A percentile compares a stretch with the other conserved stretches of the same genome.
phyloP scores from a whole-genome alignment of 441 rosid species.

The Lepidium campestre region DNA sequence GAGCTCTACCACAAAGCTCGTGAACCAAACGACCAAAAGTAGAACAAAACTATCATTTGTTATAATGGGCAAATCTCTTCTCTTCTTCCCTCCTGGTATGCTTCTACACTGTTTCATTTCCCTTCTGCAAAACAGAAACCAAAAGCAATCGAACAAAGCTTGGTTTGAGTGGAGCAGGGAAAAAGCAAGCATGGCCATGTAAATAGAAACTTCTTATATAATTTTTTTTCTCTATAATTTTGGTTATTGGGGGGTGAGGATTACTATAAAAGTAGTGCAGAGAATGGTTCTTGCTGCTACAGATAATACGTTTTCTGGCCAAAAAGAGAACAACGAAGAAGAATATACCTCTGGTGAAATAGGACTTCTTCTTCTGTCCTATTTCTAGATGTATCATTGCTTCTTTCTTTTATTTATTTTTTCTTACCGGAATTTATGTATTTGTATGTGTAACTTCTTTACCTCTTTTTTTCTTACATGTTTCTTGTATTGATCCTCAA shows the following conservation, averaged over 20 bases:
- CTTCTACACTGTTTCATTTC: constrained; percentile 32
- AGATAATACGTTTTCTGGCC: constrained; percentile 9
- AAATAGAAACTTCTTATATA: constrained; percentile 37
- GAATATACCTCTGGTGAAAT: constrained; percentile 29
- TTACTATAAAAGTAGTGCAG: constrained; percentile 20
- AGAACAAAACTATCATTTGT: constrained; percentile 22
- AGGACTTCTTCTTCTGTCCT: constrained; percentile 33
- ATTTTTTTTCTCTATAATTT: constrained; percentile 2
- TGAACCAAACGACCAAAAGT: constrained; percentile 42
- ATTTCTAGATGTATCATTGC: constrained; percentile 27
- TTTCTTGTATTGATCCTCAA: constrained; percentile 26
- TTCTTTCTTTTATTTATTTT: constrained; percentile 6
- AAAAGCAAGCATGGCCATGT: constrained; percentile 29
- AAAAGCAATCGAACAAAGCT: constrained; percentile 15
- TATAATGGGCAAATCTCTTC: constrained; percentile 17
- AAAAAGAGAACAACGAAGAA: constrained; percentile 21
- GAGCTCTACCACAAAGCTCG: constrained; percentile 58
- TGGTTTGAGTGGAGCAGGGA: constrained; percentile 6
- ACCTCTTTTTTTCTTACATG: constrained; percentile 11
- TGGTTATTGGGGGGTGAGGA: constrained; percentile 22
- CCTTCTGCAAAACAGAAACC: constrained; percentile 25
- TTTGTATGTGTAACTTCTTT: constrained; percentile 26
- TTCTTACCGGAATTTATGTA: constrained; percentile 18
- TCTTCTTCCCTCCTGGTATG: constrained; percentile 22
- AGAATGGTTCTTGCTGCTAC: constrained; percentile 33